A percentile compares a stretch with the other conserved stretches of the same genome.
phyloP scores from a whole-genome alignment of 2,329 filamentous ascomycete genomes.

The Akanthomyces muscarius region DNA sequence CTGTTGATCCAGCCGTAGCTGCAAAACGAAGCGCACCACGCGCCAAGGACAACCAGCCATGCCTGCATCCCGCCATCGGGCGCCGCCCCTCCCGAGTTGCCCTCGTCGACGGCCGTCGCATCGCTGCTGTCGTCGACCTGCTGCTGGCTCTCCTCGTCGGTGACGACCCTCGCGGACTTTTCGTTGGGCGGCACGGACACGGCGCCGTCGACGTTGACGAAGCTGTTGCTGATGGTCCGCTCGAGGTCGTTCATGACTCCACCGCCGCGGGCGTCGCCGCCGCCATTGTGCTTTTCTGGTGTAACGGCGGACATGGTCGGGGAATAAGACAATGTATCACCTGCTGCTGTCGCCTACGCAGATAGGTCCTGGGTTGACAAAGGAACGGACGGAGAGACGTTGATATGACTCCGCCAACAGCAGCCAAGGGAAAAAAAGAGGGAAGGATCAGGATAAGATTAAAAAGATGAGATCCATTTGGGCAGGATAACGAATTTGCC shows the following conservation, averaged over 20 bases:
- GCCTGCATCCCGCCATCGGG: conserved; percentile 15
- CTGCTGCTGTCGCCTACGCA: no score
- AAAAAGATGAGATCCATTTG: neutral
- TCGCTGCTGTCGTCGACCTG: conserved; percentile 12
- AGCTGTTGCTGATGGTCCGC: conserved; percentile 10
- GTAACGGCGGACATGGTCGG: neutral
- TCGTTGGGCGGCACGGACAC: conserved; percentile 5
- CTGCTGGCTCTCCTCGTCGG: conserved; percentile 10
- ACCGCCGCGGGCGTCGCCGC: neutral
- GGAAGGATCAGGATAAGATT: neutral
- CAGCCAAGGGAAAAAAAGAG: neutral
- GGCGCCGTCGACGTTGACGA: conserved; percentile 11
- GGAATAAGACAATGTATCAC: neutral
- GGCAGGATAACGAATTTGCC: neutral
- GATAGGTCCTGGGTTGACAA: no score
- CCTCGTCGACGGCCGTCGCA: conserved; percentile 6
- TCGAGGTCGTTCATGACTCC: neutral
- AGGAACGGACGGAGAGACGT: no score
- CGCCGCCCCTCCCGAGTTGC: neutral
- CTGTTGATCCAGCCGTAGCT: conserved; percentile 32
- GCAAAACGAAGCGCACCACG: conserved; percentile 32
- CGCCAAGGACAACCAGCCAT: conserved; percentile 31
- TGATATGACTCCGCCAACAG: neutral
- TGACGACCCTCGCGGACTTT: neutral
- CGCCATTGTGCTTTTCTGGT: neutral